Conservation (phyloP, 345 rosid species). For the Camelina sativa region DNA sequence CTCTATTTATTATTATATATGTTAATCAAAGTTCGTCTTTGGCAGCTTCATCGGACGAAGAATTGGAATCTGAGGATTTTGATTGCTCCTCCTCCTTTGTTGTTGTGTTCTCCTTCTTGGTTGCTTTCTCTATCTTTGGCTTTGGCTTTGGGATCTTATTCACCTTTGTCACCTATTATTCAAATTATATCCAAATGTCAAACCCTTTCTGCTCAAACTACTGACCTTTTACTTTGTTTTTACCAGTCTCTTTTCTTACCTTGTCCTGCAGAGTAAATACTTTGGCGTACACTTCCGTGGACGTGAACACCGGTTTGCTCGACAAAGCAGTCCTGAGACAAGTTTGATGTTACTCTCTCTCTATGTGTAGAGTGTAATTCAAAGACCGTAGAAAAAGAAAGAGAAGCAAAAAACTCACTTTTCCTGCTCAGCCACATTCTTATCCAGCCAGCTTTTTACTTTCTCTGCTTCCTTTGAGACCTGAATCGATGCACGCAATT, state of each 20-base stretch:
- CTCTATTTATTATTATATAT: constrained; percentile 34
- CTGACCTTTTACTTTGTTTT: not conserved
- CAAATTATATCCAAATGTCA: not conserved
- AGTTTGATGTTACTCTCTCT: constrained; percentile 23
- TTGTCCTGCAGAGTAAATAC: constrained; percentile 71
- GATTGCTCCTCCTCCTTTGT: constrained; percentile 39
- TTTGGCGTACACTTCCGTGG: constrained; percentile 73
- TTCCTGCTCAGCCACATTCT: constrained; percentile 79
- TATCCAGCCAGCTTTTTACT: constrained; percentile 80
- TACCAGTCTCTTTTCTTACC: constrained; percentile 49
- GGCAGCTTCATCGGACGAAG: constrained; percentile 37
- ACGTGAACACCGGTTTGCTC: constrained; percentile 71
- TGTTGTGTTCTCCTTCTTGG: constrained; percentile 62
- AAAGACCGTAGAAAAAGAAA: not conserved
- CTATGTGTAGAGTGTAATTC: not conserved
- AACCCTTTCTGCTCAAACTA: not conserved
- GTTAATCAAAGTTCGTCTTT: constrained; percentile 63
- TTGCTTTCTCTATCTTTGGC: constrained; percentile 77
- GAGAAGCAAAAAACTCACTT: constrained; percentile 55
- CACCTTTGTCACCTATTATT: constrained; percentile 58
- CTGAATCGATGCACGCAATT: constrained; percentile 43
- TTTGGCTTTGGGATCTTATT: constrained; percentile 88
- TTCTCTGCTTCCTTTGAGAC: constrained; percentile 64
- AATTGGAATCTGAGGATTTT: constrained; percentile 30
- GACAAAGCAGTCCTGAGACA: constrained; percentile 59